A percentile compares a stretch with the other conserved stretches of the same genome.
These are phyloP conservation scores for Salvia miltiorrhiza DNA, from an alignment of 257 asterid species.

Conservation along the genomic window DNA sequence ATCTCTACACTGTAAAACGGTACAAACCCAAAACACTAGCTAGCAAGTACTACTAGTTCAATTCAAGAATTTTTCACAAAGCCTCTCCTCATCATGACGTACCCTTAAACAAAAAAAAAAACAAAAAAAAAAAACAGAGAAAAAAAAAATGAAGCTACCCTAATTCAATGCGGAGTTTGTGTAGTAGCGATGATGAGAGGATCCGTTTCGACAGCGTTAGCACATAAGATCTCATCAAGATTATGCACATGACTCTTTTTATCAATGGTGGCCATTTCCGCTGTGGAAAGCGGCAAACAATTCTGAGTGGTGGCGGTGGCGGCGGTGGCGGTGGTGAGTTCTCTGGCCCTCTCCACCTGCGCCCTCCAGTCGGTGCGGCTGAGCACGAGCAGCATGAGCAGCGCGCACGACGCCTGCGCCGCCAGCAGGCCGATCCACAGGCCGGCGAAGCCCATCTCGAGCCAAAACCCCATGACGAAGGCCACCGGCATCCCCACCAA, in stretches of 20 bases:
- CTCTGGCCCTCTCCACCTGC: constrained; percentile 67
- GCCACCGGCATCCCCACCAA: constrained; percentile 96
- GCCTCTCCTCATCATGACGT: constrained; percentile 6
- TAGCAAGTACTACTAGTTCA: constrained; percentile 15
- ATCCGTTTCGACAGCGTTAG: constrained; percentile 51
- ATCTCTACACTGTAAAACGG: constrained; percentile 26
- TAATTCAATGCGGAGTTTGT: constrained; percentile 35
- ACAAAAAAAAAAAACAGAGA: no score
- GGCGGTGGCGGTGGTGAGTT: constrained; percentile 27
- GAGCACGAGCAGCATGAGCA: constrained; percentile 59
- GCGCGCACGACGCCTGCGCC: constrained; percentile 88
- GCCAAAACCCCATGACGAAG: constrained; percentile 59
- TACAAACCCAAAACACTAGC: constrained; percentile 20
- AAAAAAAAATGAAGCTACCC: not conserved
- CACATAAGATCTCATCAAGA: constrained; percentile 48
- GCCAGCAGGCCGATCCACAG: constrained; percentile 88
- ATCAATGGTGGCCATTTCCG: not conserved
- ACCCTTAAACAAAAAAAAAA: not conserved
- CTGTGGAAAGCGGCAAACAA: constrained; percentile 25
- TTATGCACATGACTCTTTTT: constrained; percentile 19
- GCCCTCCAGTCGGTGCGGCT: constrained; percentile 64
- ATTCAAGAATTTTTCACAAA: constrained; percentile 37
- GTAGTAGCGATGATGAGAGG: constrained; percentile 54
- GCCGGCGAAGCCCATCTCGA: constrained; percentile 77
- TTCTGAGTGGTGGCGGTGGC: not conserved